Conservation (phyloP, 345 rosid genomes). For the Salix brachista region DNA sequence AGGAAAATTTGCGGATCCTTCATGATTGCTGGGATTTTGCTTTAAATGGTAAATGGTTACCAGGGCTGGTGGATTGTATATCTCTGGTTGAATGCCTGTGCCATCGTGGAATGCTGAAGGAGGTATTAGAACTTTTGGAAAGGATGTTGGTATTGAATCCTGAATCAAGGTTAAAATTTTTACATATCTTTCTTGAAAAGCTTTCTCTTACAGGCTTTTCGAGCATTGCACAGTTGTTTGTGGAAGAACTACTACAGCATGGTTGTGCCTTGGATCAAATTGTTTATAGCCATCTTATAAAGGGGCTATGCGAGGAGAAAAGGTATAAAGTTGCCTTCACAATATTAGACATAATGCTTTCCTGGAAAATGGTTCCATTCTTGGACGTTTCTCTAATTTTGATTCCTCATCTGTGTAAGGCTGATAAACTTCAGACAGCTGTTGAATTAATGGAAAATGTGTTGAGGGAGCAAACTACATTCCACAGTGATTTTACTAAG, state of each 20-base stretch:
- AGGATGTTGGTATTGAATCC: slow-evolving; percentile 35
- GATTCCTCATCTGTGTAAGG: slow-evolving; percentile 50
- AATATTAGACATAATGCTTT: slow-evolving; percentile 36
- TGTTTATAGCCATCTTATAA: slow-evolving; percentile 44
- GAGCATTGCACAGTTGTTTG: slow-evolving; percentile 34
- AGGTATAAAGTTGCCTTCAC: slow-evolving; percentile 38
- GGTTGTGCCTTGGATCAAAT: slow-evolving; percentile 41
- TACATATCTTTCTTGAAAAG: slow-evolving; percentile 43
- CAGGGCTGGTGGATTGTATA: slow-evolving; percentile 33
- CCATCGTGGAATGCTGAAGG: slow-evolving; percentile 43
- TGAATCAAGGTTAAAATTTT: slow-evolving; percentile 31
- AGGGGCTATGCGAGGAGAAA: slow-evolving; percentile 50
- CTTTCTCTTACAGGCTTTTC: slow-evolving; percentile 46
- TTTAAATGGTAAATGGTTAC: slow-evolving; percentile 45
- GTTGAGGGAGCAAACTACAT: slow-evolving; percentile 27
- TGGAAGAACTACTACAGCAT: slow-evolving; percentile 39
- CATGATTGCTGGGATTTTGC: slow-evolving; percentile 42
- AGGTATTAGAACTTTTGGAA: slow-evolving; percentile 60
- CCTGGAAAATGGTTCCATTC: slow-evolving; percentile 29
- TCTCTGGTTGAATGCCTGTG: slow-evolving; percentile 47
- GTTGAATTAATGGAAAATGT: slow-evolving; percentile 28
- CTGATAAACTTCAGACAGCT: slow-evolving; percentile 34
- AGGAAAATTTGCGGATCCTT: slow-evolving; percentile 36
- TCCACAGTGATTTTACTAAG: slow-evolving; percentile 41
- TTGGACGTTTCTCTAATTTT: slow-evolving; percentile 37